Evolutionary conservation across 768 basidiomycete genomes (phyloP).

Genomic region (Lentinus tigrinus): DNA sequence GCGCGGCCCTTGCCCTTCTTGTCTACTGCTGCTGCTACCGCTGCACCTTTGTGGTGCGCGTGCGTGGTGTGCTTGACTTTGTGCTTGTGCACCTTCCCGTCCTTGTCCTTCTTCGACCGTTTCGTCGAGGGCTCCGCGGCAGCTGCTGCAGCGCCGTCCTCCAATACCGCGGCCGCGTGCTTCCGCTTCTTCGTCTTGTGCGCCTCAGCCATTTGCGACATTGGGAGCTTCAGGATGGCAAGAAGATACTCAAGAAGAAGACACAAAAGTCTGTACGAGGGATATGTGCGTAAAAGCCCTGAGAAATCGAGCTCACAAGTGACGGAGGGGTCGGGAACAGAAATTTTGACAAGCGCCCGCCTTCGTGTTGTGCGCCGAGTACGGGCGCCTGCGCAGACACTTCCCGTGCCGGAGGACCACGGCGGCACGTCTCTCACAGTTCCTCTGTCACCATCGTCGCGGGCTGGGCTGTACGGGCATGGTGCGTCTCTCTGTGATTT

Average conservation of each 20-base stretch:
- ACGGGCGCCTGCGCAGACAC: slow-evolving; percentile 5
- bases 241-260: not conserved
- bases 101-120: slow-evolving; percentile 32
- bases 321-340: slow-evolving; percentile 7
- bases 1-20: slow-evolving; percentile 23
- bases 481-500: slow-evolving; percentile 17
- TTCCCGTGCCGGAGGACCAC: slow-evolving; percentile 4
- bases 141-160: not conserved
- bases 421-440: slow-evolving; percentile 16
- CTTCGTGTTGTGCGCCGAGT: not conserved
- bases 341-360: slow-evolving; percentile 21
- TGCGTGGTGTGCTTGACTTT: too few species aligned
- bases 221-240: not conserved
- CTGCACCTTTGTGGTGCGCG: too few species aligned
- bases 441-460: slow-evolving; percentile 15
- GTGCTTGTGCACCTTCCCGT: slow-evolving; percentile 27
- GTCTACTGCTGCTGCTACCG: too few species aligned
- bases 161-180: slow-evolving; percentile 28
- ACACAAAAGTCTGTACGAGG: too few species aligned
- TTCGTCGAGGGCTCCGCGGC: slow-evolving; percentile 30
- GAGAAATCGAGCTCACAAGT: not conserved
- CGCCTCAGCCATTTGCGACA: slow-evolving; percentile 18
- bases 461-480: slow-evolving; percentile 11
- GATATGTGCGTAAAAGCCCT: not conserved
- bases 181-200: slow-evolving; percentile 51